phyloP scores from a whole-genome alignment of 306 rosid genomes.

The Phaseolus lunatus region DNA sequence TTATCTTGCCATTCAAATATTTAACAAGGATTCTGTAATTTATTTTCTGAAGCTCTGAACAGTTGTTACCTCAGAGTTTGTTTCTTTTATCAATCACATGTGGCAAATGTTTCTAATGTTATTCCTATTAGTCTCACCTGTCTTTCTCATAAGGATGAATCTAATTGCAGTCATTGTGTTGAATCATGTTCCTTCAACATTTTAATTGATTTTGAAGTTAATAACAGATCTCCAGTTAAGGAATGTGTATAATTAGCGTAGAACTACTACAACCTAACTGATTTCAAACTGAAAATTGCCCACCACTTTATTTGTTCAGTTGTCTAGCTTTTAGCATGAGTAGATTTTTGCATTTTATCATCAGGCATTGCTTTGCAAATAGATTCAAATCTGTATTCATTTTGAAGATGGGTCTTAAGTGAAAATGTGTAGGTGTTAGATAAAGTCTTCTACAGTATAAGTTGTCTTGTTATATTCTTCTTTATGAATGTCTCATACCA shows the following conservation, averaged over 20 bases:
- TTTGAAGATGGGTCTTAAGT: constrained; percentile 8
- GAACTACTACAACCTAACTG: constrained; percentile 11
- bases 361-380: background rate
- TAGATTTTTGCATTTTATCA: constrained; percentile 4
- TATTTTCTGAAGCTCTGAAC: background rate
- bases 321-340: background rate
- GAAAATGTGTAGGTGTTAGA: background rate
- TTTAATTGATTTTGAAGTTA: constrained; percentile 1
- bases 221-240: background rate
- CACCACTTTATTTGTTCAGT: background rate
- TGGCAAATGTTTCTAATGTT: background rate
- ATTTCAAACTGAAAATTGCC: constrained; percentile 21
- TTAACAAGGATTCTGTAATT: background rate
- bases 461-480: background rate
- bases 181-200: background rate
- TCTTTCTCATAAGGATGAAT: background rate
- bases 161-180: constrained; percentile 6
- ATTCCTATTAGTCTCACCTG: background rate
- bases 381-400: background rate
- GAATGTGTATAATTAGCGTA: background rate
- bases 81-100: background rate
- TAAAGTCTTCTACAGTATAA: background rate
- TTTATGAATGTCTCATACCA: background rate
- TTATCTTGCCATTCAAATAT: constrained; percentile 3
- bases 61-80: background rate